Base-by-base conservation (phyloP, 2,329 filamentous ascomycete genomes). In the Neodidymelliopsis sp. region DNA sequence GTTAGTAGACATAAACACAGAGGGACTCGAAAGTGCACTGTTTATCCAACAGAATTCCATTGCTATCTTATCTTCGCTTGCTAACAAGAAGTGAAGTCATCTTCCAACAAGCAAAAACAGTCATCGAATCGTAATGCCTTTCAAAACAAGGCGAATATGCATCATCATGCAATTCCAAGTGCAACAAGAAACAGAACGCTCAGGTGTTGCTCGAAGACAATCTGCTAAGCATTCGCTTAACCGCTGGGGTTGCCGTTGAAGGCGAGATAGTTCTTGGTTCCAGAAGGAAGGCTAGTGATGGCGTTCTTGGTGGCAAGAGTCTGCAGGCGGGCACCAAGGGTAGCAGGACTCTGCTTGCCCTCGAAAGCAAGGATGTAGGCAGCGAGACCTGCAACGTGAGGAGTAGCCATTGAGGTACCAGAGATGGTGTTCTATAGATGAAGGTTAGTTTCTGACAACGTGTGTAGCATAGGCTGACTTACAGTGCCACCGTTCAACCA, bases 281-380 rank as follows among this genome's bases (percentile, higher is more conserved):
- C 72, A 52, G 60, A 70, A 40, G 73, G 74, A 2, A 80, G 67
- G 29, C 69, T 69, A 44, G 80, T 70, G 56, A 75, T 72, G 49
- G 70, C 70, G 46, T 72, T 72, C 53, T 71, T 74, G 9, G 37
- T 72, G 34, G 75, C 70, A 23, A 79, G 72, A 38, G 67, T 62
- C 57, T 71, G 64, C 56, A 85, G 77, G 58, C 78, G 77, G 43
- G 66, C 37, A 61, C 76, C 78, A 16, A 85, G 77, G 9, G 73
- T 78, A 41, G 74, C 67, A 0, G 81, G 78, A n/a, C 72, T 74
- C 37, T 51, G 68, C 49, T 75, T 66, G 30, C 72, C 73, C 56
- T 81, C 75, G 27, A 81, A 70, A 13, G 66, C 67, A 75, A 89
- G 84, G 37, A 90, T 75, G 73, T 89, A 90, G 37, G 86, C 86